A percentile compares a stretch with the other conserved stretches of the same genome.
Conservation (phyloP, 2,329 filamentous ascomycete species). For the Clonostachys solani region DNA sequence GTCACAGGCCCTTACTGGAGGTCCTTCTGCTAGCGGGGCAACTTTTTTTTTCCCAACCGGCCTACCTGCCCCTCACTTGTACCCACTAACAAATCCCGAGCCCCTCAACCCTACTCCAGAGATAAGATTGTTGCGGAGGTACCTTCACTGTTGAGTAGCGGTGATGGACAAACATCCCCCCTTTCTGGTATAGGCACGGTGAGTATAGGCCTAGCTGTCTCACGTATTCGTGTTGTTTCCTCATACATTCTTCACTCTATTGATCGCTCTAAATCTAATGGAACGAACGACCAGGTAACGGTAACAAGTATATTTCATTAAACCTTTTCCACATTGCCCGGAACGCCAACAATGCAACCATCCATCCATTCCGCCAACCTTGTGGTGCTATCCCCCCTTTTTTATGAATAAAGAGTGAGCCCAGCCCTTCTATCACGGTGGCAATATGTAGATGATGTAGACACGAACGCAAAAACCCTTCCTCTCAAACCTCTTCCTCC, state of each 20-base stretch:
- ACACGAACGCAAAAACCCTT: neutral
- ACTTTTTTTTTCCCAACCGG: too few relatives aligned
- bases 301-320: slow-evolving; percentile 15
- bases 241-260: neutral
- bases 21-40: too few relatives aligned
- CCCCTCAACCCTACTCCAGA: too few relatives aligned
- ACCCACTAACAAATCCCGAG: too few relatives aligned
- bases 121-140: too few relatives aligned
- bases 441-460: neutral
- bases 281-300: neutral
- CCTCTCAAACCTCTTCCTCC: neutral
- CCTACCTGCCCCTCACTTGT: too few relatives aligned
- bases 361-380: slow-evolving; percentile 15
- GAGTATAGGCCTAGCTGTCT: neutral
- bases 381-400: neutral
- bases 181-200: neutral
- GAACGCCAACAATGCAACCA: slow-evolving; percentile 36
- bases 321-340: slow-evolving; percentile 27
- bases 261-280: slow-evolving; percentile 1
- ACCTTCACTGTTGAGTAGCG: too few relatives aligned
- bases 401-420: too few relatives aligned
- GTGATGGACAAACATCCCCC: too few relatives aligned
- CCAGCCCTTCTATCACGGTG: neutral
- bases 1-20: neutral
- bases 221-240: neutral